Evolutionary conservation across 345 rosid species (phyloP).

Genomic region (Acer yangbiense): DNA sequence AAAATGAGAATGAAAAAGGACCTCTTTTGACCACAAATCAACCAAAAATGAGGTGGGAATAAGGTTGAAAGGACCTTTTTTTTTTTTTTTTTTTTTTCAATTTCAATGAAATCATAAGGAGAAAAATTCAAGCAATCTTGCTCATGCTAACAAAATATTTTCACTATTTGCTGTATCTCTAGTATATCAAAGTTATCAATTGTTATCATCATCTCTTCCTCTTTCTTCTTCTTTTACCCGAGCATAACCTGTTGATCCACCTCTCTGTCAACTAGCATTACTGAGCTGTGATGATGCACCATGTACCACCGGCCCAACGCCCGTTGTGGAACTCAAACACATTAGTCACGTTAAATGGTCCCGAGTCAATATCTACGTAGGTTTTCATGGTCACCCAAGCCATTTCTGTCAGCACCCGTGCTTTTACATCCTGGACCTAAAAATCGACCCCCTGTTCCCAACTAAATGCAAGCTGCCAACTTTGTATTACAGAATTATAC

Average conservation of each 20-base stretch:
- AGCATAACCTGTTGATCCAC: constrained; percentile 45
- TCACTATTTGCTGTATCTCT: constrained; percentile 35
- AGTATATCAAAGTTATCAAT: constrained; percentile 25
- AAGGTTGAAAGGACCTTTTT: constrained; percentile 23
- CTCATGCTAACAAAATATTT: constrained; percentile 26
- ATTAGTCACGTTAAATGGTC: constrained; percentile 74
- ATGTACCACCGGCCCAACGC: constrained; percentile 57
- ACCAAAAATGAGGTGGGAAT: constrained; percentile 40
- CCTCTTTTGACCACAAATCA: constrained; percentile 24
- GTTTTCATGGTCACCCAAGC: constrained; percentile 98
- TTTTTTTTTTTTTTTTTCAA: constrained; percentile 5
- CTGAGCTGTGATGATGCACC: constrained; percentile 93
- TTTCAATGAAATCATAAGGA: constrained; percentile 23
- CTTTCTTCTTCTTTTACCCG: constrained; percentile 27
- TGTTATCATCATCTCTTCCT: constrained; percentile 17
- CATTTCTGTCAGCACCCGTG: constrained; percentile 79
- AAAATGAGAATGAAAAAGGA: not conserved
- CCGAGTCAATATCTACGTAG: constrained; percentile 60
- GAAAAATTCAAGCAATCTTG: constrained; percentile 32
- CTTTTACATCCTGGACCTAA: constrained; percentile 78
- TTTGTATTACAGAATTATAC: constrained; percentile 84
- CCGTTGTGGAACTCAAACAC: constrained; percentile 84
- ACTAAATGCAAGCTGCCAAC: constrained; percentile 90
- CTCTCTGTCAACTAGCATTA: constrained; percentile 45
- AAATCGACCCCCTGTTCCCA: constrained; percentile 91